These are phyloP conservation scores for Prinsepia uniflora DNA, from an alignment of 306 rosid species.

Conservation along the genomic window DNA sequence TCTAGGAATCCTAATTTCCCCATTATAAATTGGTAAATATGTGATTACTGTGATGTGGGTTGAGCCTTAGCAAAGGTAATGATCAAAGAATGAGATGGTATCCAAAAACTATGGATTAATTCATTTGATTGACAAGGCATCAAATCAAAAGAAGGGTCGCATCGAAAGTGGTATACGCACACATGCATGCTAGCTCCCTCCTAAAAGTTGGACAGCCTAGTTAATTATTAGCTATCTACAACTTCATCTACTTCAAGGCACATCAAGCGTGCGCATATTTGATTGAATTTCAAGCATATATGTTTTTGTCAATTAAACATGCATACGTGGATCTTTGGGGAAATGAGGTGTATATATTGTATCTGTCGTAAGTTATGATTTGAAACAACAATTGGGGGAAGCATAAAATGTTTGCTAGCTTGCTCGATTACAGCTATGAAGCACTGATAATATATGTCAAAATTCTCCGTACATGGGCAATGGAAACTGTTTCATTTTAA, in stretches of 20 bases:
- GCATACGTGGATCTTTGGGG: too few species aligned
- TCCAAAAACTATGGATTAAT: neutral
- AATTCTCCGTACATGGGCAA: neutral
- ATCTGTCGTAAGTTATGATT: too few species aligned
- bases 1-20: too few species aligned
- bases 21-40: too few species aligned
- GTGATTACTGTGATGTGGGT: neutral
- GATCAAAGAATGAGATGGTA: neutral
- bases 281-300: neutral
- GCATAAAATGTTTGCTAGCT: neutral
- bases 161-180: constrained; percentile 2
- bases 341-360: too few species aligned
- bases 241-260: neutral
- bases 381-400: neutral
- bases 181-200: neutral
- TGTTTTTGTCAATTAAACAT: too few species aligned
- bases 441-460: neutral
- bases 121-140: neutral
- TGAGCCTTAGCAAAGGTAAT: neutral
- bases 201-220: neutral
- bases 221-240: neutral
- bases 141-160: neutral
- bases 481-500: neutral
- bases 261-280: constrained; percentile 2
- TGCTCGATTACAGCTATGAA: neutral